Evolutionary conservation across 129 eudicot genomes (phyloP), one percentile per base, ranked within the genome.

Genomic region (Lactuca sativa): DNA sequence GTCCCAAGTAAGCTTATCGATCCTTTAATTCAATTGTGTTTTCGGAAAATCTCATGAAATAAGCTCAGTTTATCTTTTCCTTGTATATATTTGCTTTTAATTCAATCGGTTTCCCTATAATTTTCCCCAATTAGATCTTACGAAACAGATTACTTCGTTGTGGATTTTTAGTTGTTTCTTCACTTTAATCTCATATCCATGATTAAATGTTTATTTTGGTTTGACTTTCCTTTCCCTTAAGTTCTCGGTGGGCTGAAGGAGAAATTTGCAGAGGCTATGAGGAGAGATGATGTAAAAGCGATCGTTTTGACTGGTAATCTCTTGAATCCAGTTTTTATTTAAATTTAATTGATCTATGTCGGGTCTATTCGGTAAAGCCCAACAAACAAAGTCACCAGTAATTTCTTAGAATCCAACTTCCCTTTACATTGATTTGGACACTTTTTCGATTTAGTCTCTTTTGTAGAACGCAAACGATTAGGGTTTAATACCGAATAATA

Each of bases 231-330:
- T 37, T 6, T 57, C 3, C 4, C 3, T 37, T 4, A 72, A 93
- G 99, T 93, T 81, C 70, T 89, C 53, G 88, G 76, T 56, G 99
- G 97, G 51, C 62, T 93, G 61, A 82, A 71, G 86, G 90, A 83
- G 84, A 85, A 83, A 66, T 83, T 80, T 48, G 66, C 74, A 4
- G 97, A 89, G 81, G 99, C 97, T 63, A 75, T 73, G 84, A 78
- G 81, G 53, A 90, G 97, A 74, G 84, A 93, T 56, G 99, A 93
- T 76, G 97, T 93, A 4, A 87, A 87, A 69, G 99, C 99, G 51
- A 61, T 90, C 53, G 99, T 93, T 56, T 72, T 93, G 58, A 85
- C 90, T 51, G 99, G 99, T 93, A 78, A 69, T 69, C 4, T 61
- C 58, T 41, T 69, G 40, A 16, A n/a, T 61, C 16, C 30, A 30